These are phyloP conservation scores for Metarhizium album DNA, from an alignment of 2,329 filamentous ascomycete genomes.

Conservation along the genomic window DNA sequence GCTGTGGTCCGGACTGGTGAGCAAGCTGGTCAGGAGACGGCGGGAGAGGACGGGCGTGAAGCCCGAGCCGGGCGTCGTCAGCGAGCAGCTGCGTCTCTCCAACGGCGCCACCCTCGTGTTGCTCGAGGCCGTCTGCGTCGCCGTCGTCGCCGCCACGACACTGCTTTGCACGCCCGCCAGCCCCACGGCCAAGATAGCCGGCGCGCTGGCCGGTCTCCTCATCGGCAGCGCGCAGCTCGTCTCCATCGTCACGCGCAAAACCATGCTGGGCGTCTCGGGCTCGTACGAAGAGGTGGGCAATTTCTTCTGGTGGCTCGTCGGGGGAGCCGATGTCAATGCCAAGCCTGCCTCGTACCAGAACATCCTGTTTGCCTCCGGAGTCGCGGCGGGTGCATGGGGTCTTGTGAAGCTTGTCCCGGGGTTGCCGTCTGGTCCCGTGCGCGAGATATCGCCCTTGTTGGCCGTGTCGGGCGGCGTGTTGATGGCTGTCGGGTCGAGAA, in stretches of 20 bases:
- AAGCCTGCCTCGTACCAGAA: conserved; percentile 28
- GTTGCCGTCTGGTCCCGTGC: conserved; percentile 14
- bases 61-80: conserved; percentile 22
- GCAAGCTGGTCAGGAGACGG: conserved; percentile 20
- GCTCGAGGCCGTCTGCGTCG: conserved; percentile 32
- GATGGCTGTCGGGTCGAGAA: conserved; percentile 48
- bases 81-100: conserved; percentile 30
- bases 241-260: conserved; percentile 40
- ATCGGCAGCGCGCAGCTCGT: conserved; percentile 48
- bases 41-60: conserved; percentile 15
- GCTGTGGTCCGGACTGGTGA: conserved; percentile 35
- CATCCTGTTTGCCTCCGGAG: conserved; percentile 41
- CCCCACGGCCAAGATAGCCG: conserved; percentile 23
- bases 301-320: conserved; percentile 35
- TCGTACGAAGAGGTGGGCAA: conserved; percentile 51
- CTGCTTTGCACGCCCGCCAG: conserved; percentile 21
- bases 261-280: conserved; percentile 49
- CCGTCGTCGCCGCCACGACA: conserved; percentile 28
- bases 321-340: conserved; percentile 14
- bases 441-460: conserved; percentile 24
- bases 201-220: conserved; percentile 45
- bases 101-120: conserved; percentile 25
- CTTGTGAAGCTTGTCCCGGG: conserved; percentile 23
- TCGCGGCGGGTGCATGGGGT: conserved; percentile 34
- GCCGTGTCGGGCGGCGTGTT: conserved; percentile 43